Evolutionary conservation across 2,329 filamentous ascomycete species (phyloP).

Genomic region (Endocalyx cinctus): DNA sequence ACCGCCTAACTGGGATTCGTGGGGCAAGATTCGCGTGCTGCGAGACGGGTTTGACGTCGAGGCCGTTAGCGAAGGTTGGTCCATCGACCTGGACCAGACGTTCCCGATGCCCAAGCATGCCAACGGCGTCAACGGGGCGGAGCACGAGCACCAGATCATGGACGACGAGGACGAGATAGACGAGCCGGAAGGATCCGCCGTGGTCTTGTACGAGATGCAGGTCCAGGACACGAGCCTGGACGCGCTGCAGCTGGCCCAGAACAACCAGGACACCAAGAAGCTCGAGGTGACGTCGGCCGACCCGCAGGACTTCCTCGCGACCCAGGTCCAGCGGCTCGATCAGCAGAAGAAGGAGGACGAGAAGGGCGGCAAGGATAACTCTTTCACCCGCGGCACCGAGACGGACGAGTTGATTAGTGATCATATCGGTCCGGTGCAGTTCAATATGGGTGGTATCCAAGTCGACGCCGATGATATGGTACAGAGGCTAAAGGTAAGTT

Average conservation of each 20-base stretch:
- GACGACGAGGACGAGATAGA: constrained; percentile 27
- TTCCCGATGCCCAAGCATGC: constrained; percentile 30
- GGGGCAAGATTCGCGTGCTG: constrained; percentile 92
- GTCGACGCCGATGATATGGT: constrained; percentile 94
- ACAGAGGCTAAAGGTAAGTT: constrained; percentile 71
- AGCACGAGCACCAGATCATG: constrained; percentile 20
- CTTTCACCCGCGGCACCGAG: constrained; percentile 21
- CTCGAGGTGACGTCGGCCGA: constrained; percentile 66
- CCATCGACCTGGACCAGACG: constrained; percentile 67
- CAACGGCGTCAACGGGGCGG: constrained; percentile 15
- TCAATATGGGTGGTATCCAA: constrained; percentile 97
- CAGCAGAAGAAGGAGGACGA: constrained; percentile 51
- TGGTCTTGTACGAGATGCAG: constrained; percentile 71
- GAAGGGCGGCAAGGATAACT: constrained; percentile 33
- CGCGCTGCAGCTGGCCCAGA: constrained; percentile 50
- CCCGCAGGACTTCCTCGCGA: constrained; percentile 70
- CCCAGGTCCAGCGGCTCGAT: constrained; percentile 75
- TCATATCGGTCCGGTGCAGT: constrained; percentile 90
- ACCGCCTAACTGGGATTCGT: constrained; percentile 96
- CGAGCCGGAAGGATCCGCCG: constrained; percentile 55
- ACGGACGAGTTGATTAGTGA: constrained; percentile 54
- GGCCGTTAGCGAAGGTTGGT: constrained; percentile 78
- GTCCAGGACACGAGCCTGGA: constrained; percentile 71
- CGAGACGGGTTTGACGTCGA: constrained; percentile 92
- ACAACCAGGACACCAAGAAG: constrained; percentile 37